These are phyloP conservation scores for Alternaria novae-zelandiae DNA, from an alignment of 2,329 filamentous ascomycete genomes.

Conservation along the genomic window DNA sequence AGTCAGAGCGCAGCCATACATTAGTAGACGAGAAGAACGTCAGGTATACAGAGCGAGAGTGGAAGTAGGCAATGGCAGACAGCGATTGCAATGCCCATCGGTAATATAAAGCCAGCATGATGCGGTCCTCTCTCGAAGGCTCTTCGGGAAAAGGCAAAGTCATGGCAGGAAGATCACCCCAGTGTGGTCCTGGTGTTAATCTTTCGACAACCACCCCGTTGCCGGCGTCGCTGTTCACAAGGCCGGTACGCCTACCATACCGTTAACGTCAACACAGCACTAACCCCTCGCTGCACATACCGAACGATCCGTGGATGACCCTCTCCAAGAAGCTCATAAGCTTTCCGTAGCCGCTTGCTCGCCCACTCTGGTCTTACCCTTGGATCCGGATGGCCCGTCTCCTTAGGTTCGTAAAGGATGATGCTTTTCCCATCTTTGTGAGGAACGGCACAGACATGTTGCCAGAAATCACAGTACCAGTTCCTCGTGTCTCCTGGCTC, in stretches of 20 bases:
- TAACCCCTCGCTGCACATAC: background rate
- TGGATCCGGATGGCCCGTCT: background rate
- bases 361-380: background rate
- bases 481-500: background rate
- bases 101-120: conserved; percentile 14
- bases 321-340: background rate
- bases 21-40: conserved; percentile 1
- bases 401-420: background rate
- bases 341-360: background rate
- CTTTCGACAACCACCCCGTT: conserved; percentile 3
- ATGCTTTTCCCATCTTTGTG: background rate
- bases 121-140: background rate
- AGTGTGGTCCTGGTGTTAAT: background rate
- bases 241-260: background rate
- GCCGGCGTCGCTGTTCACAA: background rate
- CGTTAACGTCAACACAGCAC: background rate
- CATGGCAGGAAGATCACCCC: conserved; percentile 1
- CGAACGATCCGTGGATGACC: background rate
- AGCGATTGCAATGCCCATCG: conserved; percentile 16
- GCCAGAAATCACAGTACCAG: conserved; percentile 1
- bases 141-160: background rate
- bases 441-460: background rate
- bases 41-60: conserved; percentile 9
- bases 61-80: conserved; percentile 4
- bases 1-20: conserved; percentile 13